phyloP scores from a whole-genome alignment of 1,284 basidiomycete species.

The Rugosomyces carneus region DNA sequence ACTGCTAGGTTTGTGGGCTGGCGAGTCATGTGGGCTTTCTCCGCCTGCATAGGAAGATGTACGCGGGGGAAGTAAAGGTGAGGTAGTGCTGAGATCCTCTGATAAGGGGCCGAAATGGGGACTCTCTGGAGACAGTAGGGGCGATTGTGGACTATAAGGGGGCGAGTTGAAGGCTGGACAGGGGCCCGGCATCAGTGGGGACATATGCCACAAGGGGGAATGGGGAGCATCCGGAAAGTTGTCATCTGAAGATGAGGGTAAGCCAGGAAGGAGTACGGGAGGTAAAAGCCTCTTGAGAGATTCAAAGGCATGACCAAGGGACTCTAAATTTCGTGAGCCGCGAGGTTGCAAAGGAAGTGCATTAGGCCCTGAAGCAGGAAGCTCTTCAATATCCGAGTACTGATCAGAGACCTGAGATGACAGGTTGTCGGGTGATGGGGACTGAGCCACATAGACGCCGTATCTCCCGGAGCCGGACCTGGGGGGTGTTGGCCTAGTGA shows the following conservation, averaged over 20 bases:
- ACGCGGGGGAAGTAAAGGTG: slow-evolving; percentile 6
- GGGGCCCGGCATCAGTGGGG: not conserved
- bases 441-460: slow-evolving; percentile 41
- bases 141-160: slow-evolving; percentile 12
- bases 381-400: slow-evolving; percentile 56
- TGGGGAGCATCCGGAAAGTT: not conserved
- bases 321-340: slow-evolving; percentile 8
- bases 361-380: slow-evolving; percentile 22
- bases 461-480: slow-evolving; percentile 34
- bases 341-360: slow-evolving; percentile 17
- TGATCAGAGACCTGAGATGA: slow-evolving; percentile 34
- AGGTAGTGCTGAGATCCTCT: slow-evolving; percentile 5
- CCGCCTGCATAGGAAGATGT: slow-evolving; percentile 3
- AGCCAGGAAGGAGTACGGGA: slow-evolving; percentile 14
- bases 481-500: slow-evolving; percentile 12
- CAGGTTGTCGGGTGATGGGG: slow-evolving; percentile 37
- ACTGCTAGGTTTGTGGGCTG: not conserved
- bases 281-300: slow-evolving; percentile 22
- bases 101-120: slow-evolving; percentile 1
- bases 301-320: slow-evolving; percentile 19
- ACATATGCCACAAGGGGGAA: not conserved
- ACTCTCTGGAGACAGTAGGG: slow-evolving; percentile 6
- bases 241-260: not conserved
- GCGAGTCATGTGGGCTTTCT: not conserved
- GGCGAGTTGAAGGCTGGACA: slow-evolving; percentile 8